Base-by-base conservation (phyloP, 192 early-diverging fungal species). In the Backusella circina region DNA sequence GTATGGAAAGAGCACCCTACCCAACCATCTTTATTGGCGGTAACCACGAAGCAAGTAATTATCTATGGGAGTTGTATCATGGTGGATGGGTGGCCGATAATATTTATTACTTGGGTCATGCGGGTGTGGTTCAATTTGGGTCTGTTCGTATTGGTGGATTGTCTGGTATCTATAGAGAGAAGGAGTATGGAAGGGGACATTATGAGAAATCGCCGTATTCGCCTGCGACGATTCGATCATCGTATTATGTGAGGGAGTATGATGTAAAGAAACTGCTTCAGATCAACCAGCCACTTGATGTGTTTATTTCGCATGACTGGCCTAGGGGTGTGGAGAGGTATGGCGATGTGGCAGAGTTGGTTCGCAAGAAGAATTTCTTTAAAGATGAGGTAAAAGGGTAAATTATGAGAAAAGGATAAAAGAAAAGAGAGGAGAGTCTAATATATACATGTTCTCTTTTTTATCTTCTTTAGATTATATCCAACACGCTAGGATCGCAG, bases 251-350 rank as follows among this genome's bases (percentile, higher is more conserved):
- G 5, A 84, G 97, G 30, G 83, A 92, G 73, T 98, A 89, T 76
- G 95, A 96, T 79, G 90, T 93, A 15, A 88, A 87, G 70, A 93
- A 94, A 76, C 75, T 98, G 73, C 72, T 86, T 13, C 92, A 91
- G 87, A 88, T 97, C 15, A 75, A 86, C 12, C 67, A 86, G 30
- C 93, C 95, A 0, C 66, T 99, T 44, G 96, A 99, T 68, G 86
- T 98, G 21, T 93, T 99, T 67, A 73, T 98, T 0, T 95, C 95
- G 5, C 98, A 99, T 78, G 98, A 99, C 75, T 99, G 98, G 98
- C 98, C 98, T 1, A 85, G 88, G 54, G 90, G 90, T 9, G 95
- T 98, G 35, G 93, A 93, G 54, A 80, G 85, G 28, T 91, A 91
- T 79, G 98, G 98, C 2, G 82, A 98, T 80, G 78, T 86, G 0